Percentiles rank a stretch among this genome's conserved stretches.
Conservation (phyloP, 352 stramenopile species). For the Pythium insidiosum region DNA sequence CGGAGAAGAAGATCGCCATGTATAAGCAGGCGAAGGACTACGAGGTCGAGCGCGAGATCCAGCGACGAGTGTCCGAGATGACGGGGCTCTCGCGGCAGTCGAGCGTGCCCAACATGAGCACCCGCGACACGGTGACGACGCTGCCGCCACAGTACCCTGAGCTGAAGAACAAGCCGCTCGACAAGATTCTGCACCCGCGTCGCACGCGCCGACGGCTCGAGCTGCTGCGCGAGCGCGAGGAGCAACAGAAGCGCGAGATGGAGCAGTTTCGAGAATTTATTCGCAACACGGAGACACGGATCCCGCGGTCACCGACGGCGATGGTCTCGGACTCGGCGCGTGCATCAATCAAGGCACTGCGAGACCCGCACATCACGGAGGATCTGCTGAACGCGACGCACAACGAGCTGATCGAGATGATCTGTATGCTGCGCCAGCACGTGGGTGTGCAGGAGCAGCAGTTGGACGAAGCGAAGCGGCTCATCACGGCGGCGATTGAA, state of each 20-base stretch:
- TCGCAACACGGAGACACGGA: constrained; percentile 44
- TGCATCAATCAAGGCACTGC: constrained; percentile 28
- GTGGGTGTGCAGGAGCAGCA: constrained; percentile 65
- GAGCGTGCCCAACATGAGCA: constrained; percentile 10
- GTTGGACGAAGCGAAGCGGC: constrained; percentile 59
- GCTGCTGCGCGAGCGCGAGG: constrained; percentile 55
- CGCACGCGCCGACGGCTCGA: constrained; percentile 55
- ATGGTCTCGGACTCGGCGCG: constrained; percentile 7
- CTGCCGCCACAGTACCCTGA: constrained; percentile 14
- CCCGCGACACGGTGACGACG: constrained; percentile 20
- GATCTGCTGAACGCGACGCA: constrained; percentile 36
- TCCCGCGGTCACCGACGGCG: too few species aligned
- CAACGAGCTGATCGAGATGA: constrained; percentile 57
- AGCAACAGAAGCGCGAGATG: constrained; percentile 77
- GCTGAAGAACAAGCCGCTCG: constrained; percentile 46
- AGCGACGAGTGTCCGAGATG: constrained; percentile 53
- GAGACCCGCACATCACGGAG: constrained; percentile 45
- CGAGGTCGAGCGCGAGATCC: constrained; percentile 71
- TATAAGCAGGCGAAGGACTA: constrained; percentile 82
- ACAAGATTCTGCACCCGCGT: constrained; percentile 70
- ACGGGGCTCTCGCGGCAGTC: constrained; percentile 13
- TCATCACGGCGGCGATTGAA: constrained; percentile 72
- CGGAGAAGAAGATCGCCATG: constrained; percentile 82
- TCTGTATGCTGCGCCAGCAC: constrained; percentile 63
- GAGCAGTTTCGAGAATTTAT: constrained; percentile 86